Base-by-base conservation (phyloP, 148 eudicot genomes). In the Rhododendron williamsianum region DNA sequence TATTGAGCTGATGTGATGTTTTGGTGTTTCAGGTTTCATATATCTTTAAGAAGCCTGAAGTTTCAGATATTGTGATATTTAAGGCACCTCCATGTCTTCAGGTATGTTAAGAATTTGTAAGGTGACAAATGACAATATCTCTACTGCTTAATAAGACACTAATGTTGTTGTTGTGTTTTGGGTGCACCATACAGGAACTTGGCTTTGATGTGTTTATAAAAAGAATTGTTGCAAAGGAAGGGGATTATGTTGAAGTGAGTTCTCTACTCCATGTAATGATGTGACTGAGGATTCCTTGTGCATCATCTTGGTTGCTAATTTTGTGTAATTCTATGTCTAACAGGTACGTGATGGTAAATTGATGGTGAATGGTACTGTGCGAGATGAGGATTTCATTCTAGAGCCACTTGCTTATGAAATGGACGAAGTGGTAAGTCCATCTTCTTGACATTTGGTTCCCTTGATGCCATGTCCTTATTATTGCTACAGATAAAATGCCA, bases 141-240 rank as follows among this genome's bases (percentile, higher is more conserved):
- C 58, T n/a, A 54, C 11, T 27, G 51, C 54, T 81, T 3, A 54
- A 4, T 76, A 9, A 56, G 35, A 35, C 43, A 84, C 60, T 76
- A 43, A 76, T 54, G 21, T 19, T n/a, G 30, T 54, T 73, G 30
- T 54, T 73, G 2, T 58, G 18, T 23, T 87, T 13, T 80, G 74
- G 51, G 18, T 71, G 83, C 12, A 3, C 46, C 78, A 33, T 86
- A 83, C 88, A 95, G 98, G 87, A 94, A 87, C 46, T 93, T 82
- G 99, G 97, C 81, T 93, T 65, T 84, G 93, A 93, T 74, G 97
- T 93, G 38, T 94, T 96, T 80, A 90, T 96, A 46, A 96, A 96
- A 87, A 87, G 99, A 85, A 85, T 96, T 54, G 99, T 96, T 63
- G 99, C 97, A 35, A 93, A 88, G 91, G 99, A 93, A 83, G 95